Evolutionary conservation across 2,329 filamentous ascomycete genomes (phyloP).

Genomic region (Knufia fluminis): DNA sequence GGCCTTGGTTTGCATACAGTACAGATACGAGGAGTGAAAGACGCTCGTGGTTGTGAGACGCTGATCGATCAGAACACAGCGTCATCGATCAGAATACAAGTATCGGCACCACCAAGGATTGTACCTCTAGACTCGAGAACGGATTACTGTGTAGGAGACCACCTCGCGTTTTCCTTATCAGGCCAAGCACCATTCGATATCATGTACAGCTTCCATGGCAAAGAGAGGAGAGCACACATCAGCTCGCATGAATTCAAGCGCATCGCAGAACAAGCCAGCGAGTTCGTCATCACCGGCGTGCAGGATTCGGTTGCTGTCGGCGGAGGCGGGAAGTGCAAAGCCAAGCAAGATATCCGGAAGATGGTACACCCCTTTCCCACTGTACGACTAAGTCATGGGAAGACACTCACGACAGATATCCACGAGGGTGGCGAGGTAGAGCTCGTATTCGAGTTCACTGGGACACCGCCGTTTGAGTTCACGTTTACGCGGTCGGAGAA

Average conservation of each 20-base stretch:
- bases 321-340: conserved; percentile 66
- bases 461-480: conserved; percentile 93
- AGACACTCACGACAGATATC: conserved; percentile 75
- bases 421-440: conserved; percentile 93
- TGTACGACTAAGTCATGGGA: conserved; percentile 79
- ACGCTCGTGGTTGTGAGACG: conserved; percentile 75
- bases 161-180: conserved; percentile 82
- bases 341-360: conserved; percentile 67
- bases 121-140: conserved; percentile 72
- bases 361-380: conserved; percentile 85
- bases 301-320: conserved; percentile 60
- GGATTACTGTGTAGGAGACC: conserved; percentile 93
- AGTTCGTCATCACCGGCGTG: conserved; percentile 77
- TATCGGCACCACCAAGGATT: conserved; percentile 88
- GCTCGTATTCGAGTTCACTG: conserved; percentile 90
- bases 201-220: conserved; percentile 78
- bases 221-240: conserved; percentile 67
- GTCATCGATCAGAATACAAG: conserved; percentile 77
- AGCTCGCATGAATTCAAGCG: conserved; percentile 64
- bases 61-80: conserved; percentile 57
- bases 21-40: conserved; percentile 79
- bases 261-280: conserved; percentile 81
- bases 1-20: conserved; percentile 84
- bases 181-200: conserved; percentile 89
- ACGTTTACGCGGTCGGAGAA: conserved; percentile 82